Evolutionary conservation across 2,329 filamentous ascomycete genomes (phyloP), one percentile per base, ranked within the genome.

Genomic region (Bisporella sp.): DNA sequence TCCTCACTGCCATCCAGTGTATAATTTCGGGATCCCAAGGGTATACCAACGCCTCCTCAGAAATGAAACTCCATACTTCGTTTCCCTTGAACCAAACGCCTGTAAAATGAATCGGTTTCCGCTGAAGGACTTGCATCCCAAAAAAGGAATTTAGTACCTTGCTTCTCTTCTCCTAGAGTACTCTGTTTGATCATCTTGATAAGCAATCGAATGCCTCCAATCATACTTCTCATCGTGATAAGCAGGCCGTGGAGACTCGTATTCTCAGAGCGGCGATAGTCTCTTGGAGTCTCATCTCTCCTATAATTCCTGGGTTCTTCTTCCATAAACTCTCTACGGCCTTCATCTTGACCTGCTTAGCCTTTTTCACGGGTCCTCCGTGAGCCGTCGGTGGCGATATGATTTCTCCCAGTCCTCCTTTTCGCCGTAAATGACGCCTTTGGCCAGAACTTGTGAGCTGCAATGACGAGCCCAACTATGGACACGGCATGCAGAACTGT

Each of bases 391-490:
- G 41, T 53, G 46, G 1, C 50, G 49, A 13, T 56, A 49, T 8
- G 42, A 43, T n/a, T 48, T 56, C 52, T 59, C 60, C 57, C 56
- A 59, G 1, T 57, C 54, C 41, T 62, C 60, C 41, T 52, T 41
- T n/a, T 61, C 57, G 28, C 59, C 54, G 31, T 62, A 61, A 2
- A 50, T 56, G 11, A 60, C 47, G 3, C 60, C 35, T 59, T 61
- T 1, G 60, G 61, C 57, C 59, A 62, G n/a, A 62, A 57, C 28
- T 62, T 54, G 41, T 61, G 57, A 2, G 53, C 56, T 31, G 54
- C 58, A 31, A 55, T 47, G 54, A 62, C 58, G 21, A 57, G 54
- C 6, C 55, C 57, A 13, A 59, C 41, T 41, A 63, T 60, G 31
- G 59, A 51, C 21, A 55, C 43, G 28, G 55, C 45, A 48, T 62